Conservation (phyloP, 345 rosid genomes). For the Lenwebbia sp. region DNA sequence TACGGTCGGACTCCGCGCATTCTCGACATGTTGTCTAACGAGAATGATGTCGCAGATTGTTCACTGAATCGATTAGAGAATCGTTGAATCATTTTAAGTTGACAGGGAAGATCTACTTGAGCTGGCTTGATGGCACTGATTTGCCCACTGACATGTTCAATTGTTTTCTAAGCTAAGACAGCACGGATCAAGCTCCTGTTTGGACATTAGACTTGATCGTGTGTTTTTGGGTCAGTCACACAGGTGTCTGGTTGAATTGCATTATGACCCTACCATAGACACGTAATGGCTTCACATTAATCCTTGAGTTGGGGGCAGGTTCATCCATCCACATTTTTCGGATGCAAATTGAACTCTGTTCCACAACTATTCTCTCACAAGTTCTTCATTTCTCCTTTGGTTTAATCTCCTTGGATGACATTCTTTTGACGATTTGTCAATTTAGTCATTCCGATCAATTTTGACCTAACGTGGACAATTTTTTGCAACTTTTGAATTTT, state of each 20-base stretch:
- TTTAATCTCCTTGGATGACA: background rate
- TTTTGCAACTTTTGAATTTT: too few relatives aligned
- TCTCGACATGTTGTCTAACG: background rate
- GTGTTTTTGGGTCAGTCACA: background rate
- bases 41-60: background rate
- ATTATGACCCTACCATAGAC: background rate
- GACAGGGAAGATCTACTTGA: background rate
- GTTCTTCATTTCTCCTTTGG: background rate
- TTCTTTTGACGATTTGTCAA: too few relatives aligned
- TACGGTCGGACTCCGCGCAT: conserved; percentile 11
- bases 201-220: background rate
- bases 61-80: background rate
- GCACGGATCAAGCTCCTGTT: background rate
- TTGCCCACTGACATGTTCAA: background rate
- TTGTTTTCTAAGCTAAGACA: background rate
- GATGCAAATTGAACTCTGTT: background rate
- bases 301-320: background rate
- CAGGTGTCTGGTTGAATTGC: background rate
- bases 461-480: too few relatives aligned
- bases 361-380: background rate
- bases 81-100: background rate
- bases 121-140: background rate
- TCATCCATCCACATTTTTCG: background rate
- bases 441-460: too few relatives aligned
- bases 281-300: background rate